Evolutionary conservation across 179 eudicot species (phyloP).

Genomic region (Heliamphora pulchella): DNA sequence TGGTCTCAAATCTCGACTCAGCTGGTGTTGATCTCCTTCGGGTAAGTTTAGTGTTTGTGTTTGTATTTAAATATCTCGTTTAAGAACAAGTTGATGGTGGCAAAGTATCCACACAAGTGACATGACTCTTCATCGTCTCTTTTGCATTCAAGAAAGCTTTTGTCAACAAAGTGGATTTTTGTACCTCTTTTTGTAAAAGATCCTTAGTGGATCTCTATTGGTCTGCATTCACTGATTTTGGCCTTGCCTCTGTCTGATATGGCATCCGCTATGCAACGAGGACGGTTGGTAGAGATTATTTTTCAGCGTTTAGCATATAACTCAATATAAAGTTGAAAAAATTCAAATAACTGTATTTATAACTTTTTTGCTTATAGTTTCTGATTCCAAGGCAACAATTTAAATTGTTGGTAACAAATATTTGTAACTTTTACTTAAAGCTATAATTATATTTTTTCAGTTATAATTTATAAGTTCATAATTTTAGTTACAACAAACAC

Average conservation of each 20-base stretch:
- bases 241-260: conserved; percentile 8
- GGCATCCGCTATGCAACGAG: background rate
- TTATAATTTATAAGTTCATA: too few species aligned
- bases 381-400: too few species aligned
- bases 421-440: too few species aligned
- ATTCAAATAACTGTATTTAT: too few species aligned
- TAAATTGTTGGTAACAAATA: too few species aligned
- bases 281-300: too few species aligned
- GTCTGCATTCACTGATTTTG: background rate
- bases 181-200: background rate
- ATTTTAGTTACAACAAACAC: too few species aligned
- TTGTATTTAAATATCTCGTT: background rate
- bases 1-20: conserved; percentile 74
- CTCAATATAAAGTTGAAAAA: too few species aligned
- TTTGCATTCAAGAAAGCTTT: background rate
- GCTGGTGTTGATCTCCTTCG: conserved; percentile 77
- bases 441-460: too few species aligned
- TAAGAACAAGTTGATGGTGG: background rate
- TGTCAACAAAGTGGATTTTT: background rate
- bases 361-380: too few species aligned
- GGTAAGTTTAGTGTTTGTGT: conserved; percentile 41
- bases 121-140: background rate
- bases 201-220: background rate
- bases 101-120: background rate
- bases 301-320: too few species aligned